These are phyloP conservation scores for maize (Zea mays) DNA, from an alignment of 176 grass and related monocot genomes.

Conservation along the genomic window DNA sequence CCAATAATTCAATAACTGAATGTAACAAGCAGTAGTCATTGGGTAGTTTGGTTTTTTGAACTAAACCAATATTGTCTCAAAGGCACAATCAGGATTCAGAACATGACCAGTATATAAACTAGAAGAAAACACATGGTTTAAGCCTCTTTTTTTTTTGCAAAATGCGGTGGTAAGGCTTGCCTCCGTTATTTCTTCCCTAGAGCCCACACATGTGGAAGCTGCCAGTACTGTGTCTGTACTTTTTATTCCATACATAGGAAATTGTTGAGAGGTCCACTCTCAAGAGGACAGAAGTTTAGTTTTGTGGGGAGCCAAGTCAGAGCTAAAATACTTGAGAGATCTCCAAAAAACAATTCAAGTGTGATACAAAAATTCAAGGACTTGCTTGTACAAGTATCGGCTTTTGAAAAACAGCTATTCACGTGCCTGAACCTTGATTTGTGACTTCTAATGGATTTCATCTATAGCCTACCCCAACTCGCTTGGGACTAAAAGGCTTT, in stretches of 20 bases:
- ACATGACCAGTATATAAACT: background rate
- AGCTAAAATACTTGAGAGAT: background rate
- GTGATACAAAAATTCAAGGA: constrained; percentile 27
- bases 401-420: too few species aligned
- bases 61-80: constrained; percentile 30
- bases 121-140: constrained; percentile 3
- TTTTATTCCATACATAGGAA: background rate
- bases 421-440: too few species aligned
- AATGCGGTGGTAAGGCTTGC: too few species aligned
- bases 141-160: too few species aligned
- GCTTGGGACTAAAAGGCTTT: too few species aligned
- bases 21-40: constrained; percentile 17
- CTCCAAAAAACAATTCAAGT: constrained; percentile 2
- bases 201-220: too few species aligned
- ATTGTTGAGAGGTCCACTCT: constrained; percentile 3
- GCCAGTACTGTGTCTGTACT: too few species aligned
- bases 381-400: background rate
- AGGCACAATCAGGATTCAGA: background rate
- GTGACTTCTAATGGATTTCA: too few species aligned
- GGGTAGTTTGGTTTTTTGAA: background rate
- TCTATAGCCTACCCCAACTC: too few species aligned
- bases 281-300: too few species aligned
- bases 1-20: constrained; percentile 25
- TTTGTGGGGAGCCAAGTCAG: background rate
- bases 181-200: too few species aligned